These are phyloP conservation scores for Aspergillus ruber DNA, from an alignment of 2,329 filamentous ascomycete genomes.

Conservation along the genomic window DNA sequence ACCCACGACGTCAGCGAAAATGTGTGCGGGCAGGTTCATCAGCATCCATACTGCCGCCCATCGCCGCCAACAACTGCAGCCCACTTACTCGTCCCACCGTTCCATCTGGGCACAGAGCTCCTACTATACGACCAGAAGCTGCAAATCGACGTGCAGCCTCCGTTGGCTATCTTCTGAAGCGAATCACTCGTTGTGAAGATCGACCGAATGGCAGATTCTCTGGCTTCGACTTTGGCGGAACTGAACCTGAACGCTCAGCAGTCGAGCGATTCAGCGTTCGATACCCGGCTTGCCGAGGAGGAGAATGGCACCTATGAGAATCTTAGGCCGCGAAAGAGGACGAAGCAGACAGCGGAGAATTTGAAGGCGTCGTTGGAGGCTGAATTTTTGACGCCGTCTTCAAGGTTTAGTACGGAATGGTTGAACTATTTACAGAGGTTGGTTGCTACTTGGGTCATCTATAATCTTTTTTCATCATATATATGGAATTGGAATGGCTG, in stretches of 20 bases:
- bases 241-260: conserved; percentile 20
- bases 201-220: conserved; percentile 18
- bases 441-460: conserved; percentile 7
- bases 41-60: conserved; percentile 12
- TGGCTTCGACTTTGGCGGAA: conserved; percentile 22
- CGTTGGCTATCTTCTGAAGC: background rate
- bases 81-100: background rate
- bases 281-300: conserved; percentile 24
- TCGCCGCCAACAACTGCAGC: conserved; percentile 12
- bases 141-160: background rate
- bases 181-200: background rate
- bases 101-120: background rate
- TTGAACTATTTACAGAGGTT: conserved; percentile 80
- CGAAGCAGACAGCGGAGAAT: conserved; percentile 47
- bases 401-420: conserved; percentile 76
- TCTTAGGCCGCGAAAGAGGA: conserved; percentile 37
- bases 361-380: conserved; percentile 66
- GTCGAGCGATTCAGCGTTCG: conserved; percentile 19
- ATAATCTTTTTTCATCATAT: background rate
- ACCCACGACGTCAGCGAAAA: conserved; percentile 22
- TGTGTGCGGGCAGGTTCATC: conserved; percentile 4
- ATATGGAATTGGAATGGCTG: background rate
- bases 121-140: background rate
- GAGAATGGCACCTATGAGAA: conserved; percentile 25
- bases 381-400: conserved; percentile 72